Percentiles rank a stretch among this genome's conserved stretches.
phyloP scores from a whole-genome alignment of 768 basidiomycete genomes.

The Fomitopsis pulvina region DNA sequence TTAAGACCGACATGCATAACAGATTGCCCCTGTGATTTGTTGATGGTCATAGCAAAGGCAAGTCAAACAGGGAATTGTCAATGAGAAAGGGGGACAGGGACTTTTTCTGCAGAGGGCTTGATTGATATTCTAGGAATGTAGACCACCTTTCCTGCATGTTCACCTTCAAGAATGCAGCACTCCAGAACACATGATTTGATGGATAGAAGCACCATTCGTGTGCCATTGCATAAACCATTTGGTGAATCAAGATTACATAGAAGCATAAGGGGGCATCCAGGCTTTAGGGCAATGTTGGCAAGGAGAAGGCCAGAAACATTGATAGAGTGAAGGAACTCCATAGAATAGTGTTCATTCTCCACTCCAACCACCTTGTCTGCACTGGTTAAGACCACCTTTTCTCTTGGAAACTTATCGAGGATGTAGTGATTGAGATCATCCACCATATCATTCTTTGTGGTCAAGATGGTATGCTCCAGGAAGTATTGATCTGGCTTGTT shows the following conservation, averaged over 20 bases:
- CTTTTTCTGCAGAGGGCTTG: conserved; percentile 20
- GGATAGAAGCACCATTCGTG: conserved; percentile 22
- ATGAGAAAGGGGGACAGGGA: conserved; percentile 25
- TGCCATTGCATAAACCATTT: conserved; percentile 32
- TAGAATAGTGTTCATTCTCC: conserved; percentile 22
- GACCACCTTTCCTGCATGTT: conserved; percentile 27
- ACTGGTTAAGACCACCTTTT: conserved; percentile 12
- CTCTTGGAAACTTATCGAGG: conserved; percentile 14
- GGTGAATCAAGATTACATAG: conserved; percentile 35
- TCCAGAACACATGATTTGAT: conserved; percentile 27
- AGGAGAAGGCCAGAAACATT: conserved; percentile 32
- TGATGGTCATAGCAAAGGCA: conserved; percentile 26
- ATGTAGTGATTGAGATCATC: conserved; percentile 24
- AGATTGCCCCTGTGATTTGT: conserved; percentile 42
- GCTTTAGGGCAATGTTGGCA: conserved; percentile 11
- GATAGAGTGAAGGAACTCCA: conserved; percentile 35
- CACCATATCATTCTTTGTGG: conserved; percentile 29
- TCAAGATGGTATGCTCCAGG: conserved; percentile 28
- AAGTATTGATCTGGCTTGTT: conserved; percentile 26
- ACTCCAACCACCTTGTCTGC: conserved; percentile 21
- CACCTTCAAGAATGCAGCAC: conserved; percentile 28
- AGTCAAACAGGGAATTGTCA: conserved; percentile 37
- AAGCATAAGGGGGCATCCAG: conserved; percentile 32
- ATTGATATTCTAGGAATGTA: conserved; percentile 35
- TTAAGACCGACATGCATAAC: conserved; percentile 36